Evolutionary conservation across 2,329 filamentous ascomycete species (phyloP).

Genomic region (Xylaria sp.): DNA sequence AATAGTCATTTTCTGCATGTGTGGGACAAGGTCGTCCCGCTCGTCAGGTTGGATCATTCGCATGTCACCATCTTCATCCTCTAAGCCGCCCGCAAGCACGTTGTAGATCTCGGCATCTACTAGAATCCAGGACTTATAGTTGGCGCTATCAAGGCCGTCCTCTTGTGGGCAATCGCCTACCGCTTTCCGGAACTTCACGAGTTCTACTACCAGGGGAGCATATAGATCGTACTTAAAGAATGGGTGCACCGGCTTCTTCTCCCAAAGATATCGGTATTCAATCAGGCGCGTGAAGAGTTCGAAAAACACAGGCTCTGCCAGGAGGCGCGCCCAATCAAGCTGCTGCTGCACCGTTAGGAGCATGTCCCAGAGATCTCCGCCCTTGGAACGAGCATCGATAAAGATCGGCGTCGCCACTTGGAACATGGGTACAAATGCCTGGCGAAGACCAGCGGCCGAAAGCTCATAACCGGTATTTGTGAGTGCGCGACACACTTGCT

Average conservation of each 20-base stretch:
- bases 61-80: conserved; percentile 17
- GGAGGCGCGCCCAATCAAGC: conserved; percentile 16
- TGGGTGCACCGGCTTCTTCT: conserved; percentile 1
- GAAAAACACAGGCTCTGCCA: conserved; percentile 13
- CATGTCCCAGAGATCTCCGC: conserved; percentile 24
- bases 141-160: neutral
- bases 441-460: neutral
- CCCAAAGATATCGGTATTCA: conserved; percentile 17
- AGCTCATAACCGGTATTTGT: neutral
- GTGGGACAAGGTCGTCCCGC: neutral
- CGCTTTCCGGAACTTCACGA: conserved; percentile 12
- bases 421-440: conserved; percentile 19
- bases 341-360: conserved; percentile 7
- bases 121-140: conserved; percentile 22
- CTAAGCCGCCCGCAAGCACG: conserved; percentile 6
- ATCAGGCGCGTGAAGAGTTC: conserved; percentile 23
- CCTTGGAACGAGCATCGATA: conserved; percentile 4
- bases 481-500: conserved; percentile 2
- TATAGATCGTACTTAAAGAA: conserved; percentile 1
- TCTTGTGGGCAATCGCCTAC: conserved; percentile 19
- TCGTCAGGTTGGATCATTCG: neutral
- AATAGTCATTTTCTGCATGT: neutral
- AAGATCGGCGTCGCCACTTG: conserved; percentile 17
- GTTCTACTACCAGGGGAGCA: neutral
- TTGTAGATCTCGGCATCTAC: conserved; percentile 11